These are phyloP conservation scores for Nakaseomyces delphensis DNA, from an alignment of 1,139 yeast species.

Conservation along the genomic window DNA sequence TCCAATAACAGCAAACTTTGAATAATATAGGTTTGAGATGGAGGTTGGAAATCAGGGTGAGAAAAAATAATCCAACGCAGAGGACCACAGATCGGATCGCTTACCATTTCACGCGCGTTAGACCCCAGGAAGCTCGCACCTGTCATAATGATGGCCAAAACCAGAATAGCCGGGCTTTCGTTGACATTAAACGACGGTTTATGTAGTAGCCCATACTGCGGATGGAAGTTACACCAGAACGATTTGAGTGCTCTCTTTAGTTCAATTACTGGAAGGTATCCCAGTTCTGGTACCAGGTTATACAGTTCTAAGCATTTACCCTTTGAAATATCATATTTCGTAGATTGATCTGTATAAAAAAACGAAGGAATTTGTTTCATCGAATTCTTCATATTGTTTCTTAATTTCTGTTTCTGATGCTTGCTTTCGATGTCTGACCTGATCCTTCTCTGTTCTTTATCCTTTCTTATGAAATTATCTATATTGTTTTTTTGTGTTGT, in stretches of 20 bases:
- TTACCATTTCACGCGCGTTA: conserved; percentile 27
- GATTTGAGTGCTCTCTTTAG: conserved; percentile 31
- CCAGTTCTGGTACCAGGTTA: conserved; percentile 26
- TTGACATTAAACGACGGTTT: conserved; percentile 54
- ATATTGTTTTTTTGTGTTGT: conserved; percentile 19
- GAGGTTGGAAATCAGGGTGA: conserved; percentile 48
- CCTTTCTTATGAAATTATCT: conserved; percentile 10
- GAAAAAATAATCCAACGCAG: conserved; percentile 55
- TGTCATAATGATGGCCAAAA: conserved; percentile 50
- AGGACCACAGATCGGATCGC: conserved; percentile 49
- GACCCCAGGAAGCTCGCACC: conserved; percentile 39
- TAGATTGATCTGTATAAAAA: conserved; percentile 16
- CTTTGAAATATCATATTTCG: conserved; percentile 13
- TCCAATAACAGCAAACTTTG: conserved; percentile 58
- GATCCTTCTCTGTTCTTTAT: conserved; percentile 12
- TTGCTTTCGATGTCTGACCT: not conserved
- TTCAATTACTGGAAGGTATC: conserved; percentile 15
- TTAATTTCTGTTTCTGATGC: conserved; percentile 7
- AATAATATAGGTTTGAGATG: conserved; percentile 55
- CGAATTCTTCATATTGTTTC: conserved; percentile 12
- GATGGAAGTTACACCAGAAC: conserved; percentile 54
- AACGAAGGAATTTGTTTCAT: conserved; percentile 19
- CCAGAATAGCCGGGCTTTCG: conserved; percentile 43
- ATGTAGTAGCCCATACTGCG: conserved; percentile 55
- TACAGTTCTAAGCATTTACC: conserved; percentile 16